A percentile compares a stretch with the other conserved stretches of the same genome.
Evolutionary conservation across 1,284 basidiomycete species (phyloP).

Genomic region (Boletus mariae): DNA sequence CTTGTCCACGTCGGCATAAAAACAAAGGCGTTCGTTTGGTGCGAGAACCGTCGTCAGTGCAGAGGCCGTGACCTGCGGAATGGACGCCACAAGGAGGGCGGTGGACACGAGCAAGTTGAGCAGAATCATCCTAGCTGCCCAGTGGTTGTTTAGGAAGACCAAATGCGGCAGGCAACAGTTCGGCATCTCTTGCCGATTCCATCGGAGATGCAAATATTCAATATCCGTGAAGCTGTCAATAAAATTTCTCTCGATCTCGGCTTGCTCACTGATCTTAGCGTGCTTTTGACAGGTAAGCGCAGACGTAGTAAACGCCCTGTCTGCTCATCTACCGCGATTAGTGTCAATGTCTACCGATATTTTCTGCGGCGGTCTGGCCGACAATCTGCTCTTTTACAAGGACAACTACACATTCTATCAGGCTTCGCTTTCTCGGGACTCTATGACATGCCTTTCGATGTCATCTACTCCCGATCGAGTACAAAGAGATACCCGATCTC

Average conservation of each 20-base stretch:
- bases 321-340: conserved; percentile 5
- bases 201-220: conserved; percentile 16
- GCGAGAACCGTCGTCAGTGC: conserved; percentile 87
- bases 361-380: conserved; percentile 8
- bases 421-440: conserved; percentile 1
- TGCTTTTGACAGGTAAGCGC: conserved; percentile 18
- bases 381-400: conserved; percentile 6
- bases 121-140: conserved; percentile 20
- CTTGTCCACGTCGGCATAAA: conserved; percentile 97
- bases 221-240: conserved; percentile 8
- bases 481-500: not conserved
- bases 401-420: conserved; percentile 9
- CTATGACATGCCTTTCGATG: conserved; percentile 1
- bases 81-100: conserved; percentile 23
- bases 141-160: not conserved
- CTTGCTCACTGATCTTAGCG: conserved; percentile 1
- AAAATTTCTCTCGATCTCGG: not conserved
- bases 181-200: conserved; percentile 23
- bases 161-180: not conserved
- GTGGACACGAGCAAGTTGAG: conserved; percentile 19
- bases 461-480: conserved; percentile 17
- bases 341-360: conserved; percentile 1
- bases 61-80: conserved; percentile 39
- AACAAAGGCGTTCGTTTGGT: conserved; percentile 88
- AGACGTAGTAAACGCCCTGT: not conserved